A percentile compares a stretch with the other conserved stretches of the same genome.
Evolutionary conservation across 75 land plant genomes (phyloP).

Genomic region (Ceratopteris richardii): DNA sequence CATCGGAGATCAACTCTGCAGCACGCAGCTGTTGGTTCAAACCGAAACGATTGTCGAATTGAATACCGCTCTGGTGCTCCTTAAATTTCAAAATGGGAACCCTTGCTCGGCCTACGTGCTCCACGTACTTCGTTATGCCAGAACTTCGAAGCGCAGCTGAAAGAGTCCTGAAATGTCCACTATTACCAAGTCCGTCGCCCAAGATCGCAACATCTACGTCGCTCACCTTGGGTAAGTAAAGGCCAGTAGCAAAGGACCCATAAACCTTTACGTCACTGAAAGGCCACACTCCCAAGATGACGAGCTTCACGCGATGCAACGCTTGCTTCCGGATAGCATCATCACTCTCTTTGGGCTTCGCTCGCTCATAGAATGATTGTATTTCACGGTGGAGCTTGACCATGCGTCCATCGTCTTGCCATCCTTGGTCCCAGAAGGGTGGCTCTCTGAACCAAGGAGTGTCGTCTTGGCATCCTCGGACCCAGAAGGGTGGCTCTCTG

Average conservation of each 20-base stretch:
- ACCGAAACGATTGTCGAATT: background rate
- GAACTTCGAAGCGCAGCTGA: background rate
- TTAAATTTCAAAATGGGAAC: background rate
- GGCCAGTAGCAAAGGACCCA: background rate
- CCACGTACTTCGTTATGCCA: background rate
- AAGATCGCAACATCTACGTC: conserved; percentile 3
- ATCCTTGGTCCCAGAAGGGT: background rate
- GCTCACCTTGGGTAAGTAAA: background rate
- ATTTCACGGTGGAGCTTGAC: background rate
- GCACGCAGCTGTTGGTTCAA: background rate
- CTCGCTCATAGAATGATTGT: background rate
- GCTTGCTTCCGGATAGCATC: background rate
- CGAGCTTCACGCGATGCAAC: background rate
- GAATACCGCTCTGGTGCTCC: background rate
- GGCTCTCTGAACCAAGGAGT: conserved; percentile 1
- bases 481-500: background rate
- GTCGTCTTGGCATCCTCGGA: background rate
- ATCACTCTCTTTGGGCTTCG: background rate
- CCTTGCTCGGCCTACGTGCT: background rate
- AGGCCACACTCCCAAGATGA: background rate
- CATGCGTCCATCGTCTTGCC: background rate
- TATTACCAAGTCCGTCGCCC: background rate
- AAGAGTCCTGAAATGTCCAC: background rate
- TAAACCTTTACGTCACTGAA: background rate
- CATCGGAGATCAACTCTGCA: background rate